Evolutionary conservation across 2,329 filamentous ascomycete species (phyloP), one percentile per base, ranked within the genome.

Genomic region (Talaromyces rugulosus): DNA sequence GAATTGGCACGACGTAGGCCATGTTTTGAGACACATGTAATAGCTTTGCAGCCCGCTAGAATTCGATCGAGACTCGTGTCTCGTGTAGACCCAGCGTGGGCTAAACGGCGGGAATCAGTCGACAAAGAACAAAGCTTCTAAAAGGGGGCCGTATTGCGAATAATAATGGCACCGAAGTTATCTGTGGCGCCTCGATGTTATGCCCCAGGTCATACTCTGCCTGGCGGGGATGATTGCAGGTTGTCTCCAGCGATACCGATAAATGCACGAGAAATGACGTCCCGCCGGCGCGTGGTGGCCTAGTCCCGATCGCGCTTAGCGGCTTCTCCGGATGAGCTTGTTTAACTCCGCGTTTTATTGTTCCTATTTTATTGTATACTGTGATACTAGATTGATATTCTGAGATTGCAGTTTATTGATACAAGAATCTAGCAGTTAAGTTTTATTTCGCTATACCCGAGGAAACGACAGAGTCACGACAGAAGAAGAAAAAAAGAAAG

Each of bases 1-100:
- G 95, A 62, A 99, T 95, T 44, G 95, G 93, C 64, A 92, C 92
- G 71, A 99, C 82, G 76, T 98, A 99, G 58, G 95, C 90, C 95
- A 99, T 99, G 63, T 44, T 72, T 55, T 23, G 23, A 9, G 27
- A 53, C 16, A 28, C 44, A 27, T 47, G 18, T 27, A 47, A 14
- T 27, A 27, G 9, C 6, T 18, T 18, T 33, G 11, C 27, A 56
- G 31, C 4, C n/a, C 8, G 27, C 23, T 16, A 18, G 54, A 42
- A 18, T 27, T 56, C 30, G 14, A 56, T 27, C 16, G 16, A 55
- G 28, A 33, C 23, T n/a, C 18, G 44, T 14, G 44, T 47, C 44
- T 47, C 44, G 11, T 6, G 12, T 18, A 5, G 40, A 16, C n/a
- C n/a, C 18, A 47, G 44, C 18, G n/a, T 27, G 23, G 44, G 44